Percentiles rank a stretch among this genome's conserved stretches.
Evolutionary conservation across 2,329 filamentous ascomycete genomes (phyloP).

Genomic region (Aspergillus sp.): DNA sequence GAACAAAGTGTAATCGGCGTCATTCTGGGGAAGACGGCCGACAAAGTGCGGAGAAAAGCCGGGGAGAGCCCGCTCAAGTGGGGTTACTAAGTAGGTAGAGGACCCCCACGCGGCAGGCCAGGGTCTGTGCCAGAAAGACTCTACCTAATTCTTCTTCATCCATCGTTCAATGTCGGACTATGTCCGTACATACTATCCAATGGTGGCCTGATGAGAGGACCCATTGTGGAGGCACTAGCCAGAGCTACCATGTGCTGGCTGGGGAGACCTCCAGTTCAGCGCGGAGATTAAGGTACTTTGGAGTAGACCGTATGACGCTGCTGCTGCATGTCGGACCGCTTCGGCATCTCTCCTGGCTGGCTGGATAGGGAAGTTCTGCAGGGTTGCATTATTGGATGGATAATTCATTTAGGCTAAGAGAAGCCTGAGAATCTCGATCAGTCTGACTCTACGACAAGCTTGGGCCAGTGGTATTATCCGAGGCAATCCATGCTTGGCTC

Average conservation of each 20-base stretch:
- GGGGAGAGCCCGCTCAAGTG: not conserved
- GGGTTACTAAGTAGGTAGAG: too few relatives aligned
- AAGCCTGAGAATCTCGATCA: too few relatives aligned
- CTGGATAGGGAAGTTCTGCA: not conserved
- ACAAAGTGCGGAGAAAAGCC: constrained; percentile 1
- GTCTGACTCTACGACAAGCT: too few relatives aligned
- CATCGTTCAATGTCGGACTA: constrained; percentile 8
- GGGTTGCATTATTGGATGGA: not conserved
- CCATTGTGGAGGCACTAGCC: not conserved
- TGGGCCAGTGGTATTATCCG: not conserved
- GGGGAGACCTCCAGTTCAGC: too few relatives aligned
- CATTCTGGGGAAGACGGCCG: not conserved
- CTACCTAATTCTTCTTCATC: constrained; percentile 5
- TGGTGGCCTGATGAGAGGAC: not conserved
- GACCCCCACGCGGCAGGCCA: not conserved
- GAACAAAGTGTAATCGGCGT: not conserved
- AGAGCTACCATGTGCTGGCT: too few relatives aligned
- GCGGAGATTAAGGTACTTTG: too few relatives aligned
- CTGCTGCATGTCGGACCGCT: not conserved
- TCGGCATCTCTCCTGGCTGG: not conserved
- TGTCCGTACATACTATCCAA: constrained; percentile 3
- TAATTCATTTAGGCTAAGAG: not conserved
- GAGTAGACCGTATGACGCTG: too few relatives aligned
- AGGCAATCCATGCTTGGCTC: constrained; percentile 7
- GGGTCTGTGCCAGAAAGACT: not conserved